These are phyloP conservation scores for Parathielavia hyrcaniae DNA, from an alignment of 495 filamentous ascomycete genomes.

Conservation along the genomic window DNA sequence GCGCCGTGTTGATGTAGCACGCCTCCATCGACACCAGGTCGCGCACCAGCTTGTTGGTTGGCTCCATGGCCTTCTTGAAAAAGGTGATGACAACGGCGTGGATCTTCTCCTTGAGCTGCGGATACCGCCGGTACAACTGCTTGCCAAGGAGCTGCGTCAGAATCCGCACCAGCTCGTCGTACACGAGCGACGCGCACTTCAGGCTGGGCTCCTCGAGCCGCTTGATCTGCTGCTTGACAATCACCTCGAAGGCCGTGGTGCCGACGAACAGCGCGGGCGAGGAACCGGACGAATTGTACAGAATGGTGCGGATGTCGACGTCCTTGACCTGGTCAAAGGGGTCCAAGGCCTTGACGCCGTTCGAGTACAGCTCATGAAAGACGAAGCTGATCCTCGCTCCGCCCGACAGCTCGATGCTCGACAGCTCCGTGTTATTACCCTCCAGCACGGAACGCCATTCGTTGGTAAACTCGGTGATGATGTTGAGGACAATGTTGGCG, in stretches of 20 bases:
- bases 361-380: constrained; percentile 96
- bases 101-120: constrained; percentile 91
- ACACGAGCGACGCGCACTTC: constrained; percentile 95
- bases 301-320: constrained; percentile 90
- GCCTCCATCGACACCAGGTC: constrained; percentile 94
- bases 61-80: constrained; percentile 97
- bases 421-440: constrained; percentile 92
- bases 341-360: constrained; percentile 96
- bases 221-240: constrained; percentile 98
- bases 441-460: constrained; percentile 95
- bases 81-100: constrained; percentile 89
- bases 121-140: constrained; percentile 86
- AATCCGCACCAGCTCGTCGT: constrained; percentile 96
- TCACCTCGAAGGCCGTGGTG: constrained; percentile 93
- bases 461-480: constrained; percentile 97
- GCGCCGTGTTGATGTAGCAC: constrained; percentile 97
- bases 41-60: constrained; percentile 91
- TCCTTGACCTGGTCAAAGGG: constrained; percentile 98
- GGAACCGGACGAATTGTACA: constrained; percentile 97
- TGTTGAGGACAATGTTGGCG: constrained; percentile 91
- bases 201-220: constrained; percentile 91
- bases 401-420: constrained; percentile 87
- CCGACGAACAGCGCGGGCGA: constrained; percentile 97
- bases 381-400: constrained; percentile 99
- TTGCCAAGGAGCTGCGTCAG: constrained; percentile 84